Evolutionary conservation across 202 grass and related monocot species (phyloP), one percentile per base, ranked within the genome.

Genomic region (Dendrocalamus latiflorus): DNA sequence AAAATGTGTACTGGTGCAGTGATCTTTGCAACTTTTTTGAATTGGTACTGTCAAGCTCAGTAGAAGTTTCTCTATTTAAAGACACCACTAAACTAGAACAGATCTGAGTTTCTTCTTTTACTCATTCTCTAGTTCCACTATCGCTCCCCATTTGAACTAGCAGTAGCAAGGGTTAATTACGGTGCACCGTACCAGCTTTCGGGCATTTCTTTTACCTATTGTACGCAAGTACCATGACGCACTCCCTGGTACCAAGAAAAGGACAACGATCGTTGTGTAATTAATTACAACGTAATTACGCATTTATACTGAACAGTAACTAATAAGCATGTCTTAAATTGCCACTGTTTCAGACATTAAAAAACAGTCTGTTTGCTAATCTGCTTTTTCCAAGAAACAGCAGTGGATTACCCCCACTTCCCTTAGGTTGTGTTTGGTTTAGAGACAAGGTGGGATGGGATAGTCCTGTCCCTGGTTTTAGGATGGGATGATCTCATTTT

Each of bases 21-120:
- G n/a, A n/a, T n/a, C n/a, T n/a, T n/a, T 89, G 68, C 67, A 55
- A 68, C 70, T 69, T 37, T 48, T 86, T 89, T 82, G 78, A 86
- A 86, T 82, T 67, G 66, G 38, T 72, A 82, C 18, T 34, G 57
- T 63, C 82, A 81, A 72, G 26, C 26, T 60, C 51, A 3, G 7
- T 4, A 0, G 20, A 74, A 48, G 37, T 74, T 58, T 75, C 20
- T 50, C 9, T 38, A 65, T 61, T 76, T 76, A 34, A 60, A 67
- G 50, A 59, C 70, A 38, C 70, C 11, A 41, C 2, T 81, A 49
- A 76, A n/a, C 71, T 62, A 76, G 77, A 81, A 51, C 59, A 68
- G 78, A 73, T 86, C 83, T 60, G 66, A 2, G 20, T 53, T 57
- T 57, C 26, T 25, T 41, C 26, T 58, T 58, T 70, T 17, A n/a